Percentiles rank a stretch among this genome's conserved stretches.
Evolutionary conservation across 169 alveolate genomes (phyloP).

Genomic region (Cardiosporidium cionae): DNA sequence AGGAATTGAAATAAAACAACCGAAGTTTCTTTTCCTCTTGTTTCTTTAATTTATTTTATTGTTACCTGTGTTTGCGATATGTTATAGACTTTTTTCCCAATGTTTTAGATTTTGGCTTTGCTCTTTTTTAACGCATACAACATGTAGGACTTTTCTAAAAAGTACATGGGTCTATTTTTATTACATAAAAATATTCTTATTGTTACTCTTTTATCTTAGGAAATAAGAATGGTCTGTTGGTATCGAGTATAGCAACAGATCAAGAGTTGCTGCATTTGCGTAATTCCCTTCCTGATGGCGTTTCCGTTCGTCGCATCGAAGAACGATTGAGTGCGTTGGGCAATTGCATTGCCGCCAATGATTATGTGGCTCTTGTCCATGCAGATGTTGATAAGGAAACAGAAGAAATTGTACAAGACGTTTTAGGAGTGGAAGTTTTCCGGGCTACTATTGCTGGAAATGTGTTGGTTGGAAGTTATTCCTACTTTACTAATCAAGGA

Average conservation of each 20-base stretch:
- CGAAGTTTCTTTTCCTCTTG: not conserved
- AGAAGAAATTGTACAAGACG: constrained; percentile 95
- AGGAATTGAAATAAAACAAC: not conserved
- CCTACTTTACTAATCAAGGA: constrained; percentile 89
- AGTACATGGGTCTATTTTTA: not conserved
- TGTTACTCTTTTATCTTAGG: constrained; percentile 40
- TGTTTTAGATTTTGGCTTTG: not conserved
- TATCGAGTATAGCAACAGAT: constrained; percentile 95
- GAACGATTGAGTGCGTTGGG: constrained; percentile 97
- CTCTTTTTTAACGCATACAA: not conserved
- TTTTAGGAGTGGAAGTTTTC: constrained; percentile 93
- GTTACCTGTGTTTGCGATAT: not conserved
- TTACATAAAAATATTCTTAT: not conserved
- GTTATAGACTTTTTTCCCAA: not conserved
- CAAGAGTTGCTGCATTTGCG: constrained; percentile 90
- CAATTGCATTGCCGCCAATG: constrained; percentile 95
- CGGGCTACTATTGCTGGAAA: constrained; percentile 98
- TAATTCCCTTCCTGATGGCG: constrained; percentile 89
- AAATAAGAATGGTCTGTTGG: constrained; percentile 91
- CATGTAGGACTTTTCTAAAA: no score
- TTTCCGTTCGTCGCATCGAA: constrained; percentile 86
- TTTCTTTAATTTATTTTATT: not conserved
- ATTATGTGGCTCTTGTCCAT: constrained; percentile 93
- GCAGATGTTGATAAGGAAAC: constrained; percentile 97
- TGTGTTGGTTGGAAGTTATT: constrained; percentile 95